Base-by-base conservation (phyloP, 768 basidiomycete genomes). In the Amanita rimosa region DNA sequence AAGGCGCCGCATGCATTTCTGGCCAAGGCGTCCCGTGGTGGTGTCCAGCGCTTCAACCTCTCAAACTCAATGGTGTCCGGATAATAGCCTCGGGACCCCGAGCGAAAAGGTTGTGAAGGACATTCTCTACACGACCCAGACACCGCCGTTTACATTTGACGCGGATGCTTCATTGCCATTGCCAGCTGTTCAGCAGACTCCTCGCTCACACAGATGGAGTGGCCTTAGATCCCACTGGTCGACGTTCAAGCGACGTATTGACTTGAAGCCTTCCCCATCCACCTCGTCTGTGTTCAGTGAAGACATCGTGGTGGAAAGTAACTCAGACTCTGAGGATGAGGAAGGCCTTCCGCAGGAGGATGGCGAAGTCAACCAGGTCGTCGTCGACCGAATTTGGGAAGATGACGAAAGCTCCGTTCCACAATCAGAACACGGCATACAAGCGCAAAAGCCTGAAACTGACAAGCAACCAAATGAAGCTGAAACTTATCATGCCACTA, bases 321-420 rank as follows among this genome's bases (percentile, higher is more conserved):
- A 59, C 34, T 68, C 40, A 6, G 41, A 62, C 29, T 42, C 55
- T 10, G 65, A 54, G n/a, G 60, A 55, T 11, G 41, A 53, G 22
- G 62, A 62, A 3, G 46, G 39, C 19, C 53, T 39, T 6, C 52
- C 58, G 29, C 57, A 61, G 14, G 69, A 68, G 24, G 60, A 58
- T 11, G 67, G 61, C 31, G 64, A 69, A 46, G 78, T 87, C 6
- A 76, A 89, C 61, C 76, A 85, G 65, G 76, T 87, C 17, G 78
- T 89, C 19, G 85, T 89, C 13, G 85, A 89, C 61, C 73, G 84
- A 41, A 65, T 71, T 27, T 85, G 82, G 83, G 66, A 72, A 2
- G 78, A 79, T 48, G 77, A 78, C 52, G 68, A 72, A 60, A 78
- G 68, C 45, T 74, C 74, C 17, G 60, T 70, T 36, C 64, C 74